phyloP scores from a whole-genome alignment of 2,329 filamentous ascomycete genomes.

The Fusarium sp. region DNA sequence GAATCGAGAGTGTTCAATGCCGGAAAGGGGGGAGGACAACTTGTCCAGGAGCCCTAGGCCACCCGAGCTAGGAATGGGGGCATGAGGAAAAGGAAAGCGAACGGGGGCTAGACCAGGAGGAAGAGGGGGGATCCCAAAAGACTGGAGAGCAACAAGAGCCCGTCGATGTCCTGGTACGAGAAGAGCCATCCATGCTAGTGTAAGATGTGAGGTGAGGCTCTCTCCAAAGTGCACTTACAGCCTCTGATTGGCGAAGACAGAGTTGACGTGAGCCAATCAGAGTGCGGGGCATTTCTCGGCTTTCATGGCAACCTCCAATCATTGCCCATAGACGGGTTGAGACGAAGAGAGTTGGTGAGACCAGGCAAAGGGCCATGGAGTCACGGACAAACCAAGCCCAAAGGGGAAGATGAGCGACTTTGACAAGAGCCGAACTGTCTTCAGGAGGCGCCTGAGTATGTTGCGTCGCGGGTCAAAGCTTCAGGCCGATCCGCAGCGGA shows the following conservation, averaged over 20 bases:
- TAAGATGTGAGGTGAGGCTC: slow-evolving; percentile 51
- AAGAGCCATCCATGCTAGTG: slow-evolving; percentile 47
- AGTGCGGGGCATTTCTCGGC: slow-evolving; percentile 17
- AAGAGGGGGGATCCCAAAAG: slow-evolving; percentile 32
- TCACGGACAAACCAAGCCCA: slow-evolving; percentile 39
- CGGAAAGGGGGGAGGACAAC: slow-evolving; percentile 41
- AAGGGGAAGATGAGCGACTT: slow-evolving; percentile 44
- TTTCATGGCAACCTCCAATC: slow-evolving; percentile 21
- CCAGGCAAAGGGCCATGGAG: slow-evolving; percentile 40
- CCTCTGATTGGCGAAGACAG: slow-evolving; percentile 46
- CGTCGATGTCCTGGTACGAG: slow-evolving; percentile 39
- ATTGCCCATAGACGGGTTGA: slow-evolving; percentile 29
- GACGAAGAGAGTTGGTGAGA: slow-evolving; percentile 32
- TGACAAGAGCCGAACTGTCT: slow-evolving; percentile 25
- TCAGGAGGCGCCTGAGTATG: slow-evolving; percentile 36
- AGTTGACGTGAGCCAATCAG: slow-evolving; percentile 19
- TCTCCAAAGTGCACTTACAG: slow-evolving; percentile 46
- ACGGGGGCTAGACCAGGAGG: slow-evolving; percentile 29
- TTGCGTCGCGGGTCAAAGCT: slow-evolving; percentile 28
- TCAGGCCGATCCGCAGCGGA: slow-evolving; percentile 28
- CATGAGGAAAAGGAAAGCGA: slow-evolving; percentile 25
- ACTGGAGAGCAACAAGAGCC: slow-evolving; percentile 39
- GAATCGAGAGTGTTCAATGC: slow-evolving; percentile 31
- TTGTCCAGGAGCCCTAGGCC: slow-evolving; percentile 13
- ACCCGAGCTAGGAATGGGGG: slow-evolving; percentile 19